Evolutionary conservation across 208 protist species (phyloP).

Genomic region (Trypanosoma melophagium): DNA sequence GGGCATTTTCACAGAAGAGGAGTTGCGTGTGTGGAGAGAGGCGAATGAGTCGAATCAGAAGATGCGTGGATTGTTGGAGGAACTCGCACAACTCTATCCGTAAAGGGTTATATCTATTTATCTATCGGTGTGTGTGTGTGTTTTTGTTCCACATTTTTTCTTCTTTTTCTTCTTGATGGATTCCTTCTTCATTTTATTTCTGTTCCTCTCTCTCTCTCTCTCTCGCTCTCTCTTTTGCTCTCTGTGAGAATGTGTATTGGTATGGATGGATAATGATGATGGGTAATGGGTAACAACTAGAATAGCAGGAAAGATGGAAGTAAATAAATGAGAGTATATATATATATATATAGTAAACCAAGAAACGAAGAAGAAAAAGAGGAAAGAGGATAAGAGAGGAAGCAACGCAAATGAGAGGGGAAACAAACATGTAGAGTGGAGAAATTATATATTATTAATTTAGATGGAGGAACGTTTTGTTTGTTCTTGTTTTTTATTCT

Average conservation of each 20-base stretch:
- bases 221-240: not conserved
- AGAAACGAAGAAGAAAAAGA: not conserved
- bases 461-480: no score
- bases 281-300: not conserved
- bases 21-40: conserved; percentile 33
- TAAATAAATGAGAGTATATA: no score
- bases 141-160: not conserved
- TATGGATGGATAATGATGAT: conserved; percentile 3
- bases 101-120: not conserved
- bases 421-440: not conserved
- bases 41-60: conserved; percentile 33
- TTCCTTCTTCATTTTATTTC: conserved; percentile 3
- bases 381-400: not conserved
- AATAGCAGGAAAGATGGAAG: no score
- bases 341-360: not conserved
- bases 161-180: conserved; percentile 6
- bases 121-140: no score
- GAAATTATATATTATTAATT: no score
- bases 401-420: not conserved
- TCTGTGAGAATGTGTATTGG: conserved; percentile 4
- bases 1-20: conserved; percentile 31
- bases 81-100: conserved; percentile 29
- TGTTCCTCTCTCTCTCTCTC: not conserved
- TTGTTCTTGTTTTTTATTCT: no score
- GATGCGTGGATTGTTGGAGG: conserved; percentile 16